These are phyloP conservation scores for Pezicula carpinea DNA, from an alignment of 2,329 filamentous ascomycete species.

Conservation along the genomic window DNA sequence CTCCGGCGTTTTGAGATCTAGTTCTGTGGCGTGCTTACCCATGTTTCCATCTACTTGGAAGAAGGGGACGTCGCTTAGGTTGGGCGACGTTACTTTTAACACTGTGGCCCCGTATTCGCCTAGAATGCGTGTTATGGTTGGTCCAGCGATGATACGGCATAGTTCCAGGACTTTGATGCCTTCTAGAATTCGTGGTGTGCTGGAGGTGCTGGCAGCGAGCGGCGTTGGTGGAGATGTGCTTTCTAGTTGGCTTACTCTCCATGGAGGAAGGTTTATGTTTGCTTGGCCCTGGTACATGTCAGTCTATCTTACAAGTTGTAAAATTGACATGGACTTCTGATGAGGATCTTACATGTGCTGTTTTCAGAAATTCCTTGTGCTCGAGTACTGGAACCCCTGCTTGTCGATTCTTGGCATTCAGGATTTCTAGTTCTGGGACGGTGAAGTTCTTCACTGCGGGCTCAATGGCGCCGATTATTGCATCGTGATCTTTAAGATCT, in stretches of 20 bases:
- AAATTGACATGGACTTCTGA: background rate
- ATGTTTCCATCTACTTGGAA: conserved; percentile 67
- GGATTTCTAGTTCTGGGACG: conserved; percentile 48
- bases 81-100: conserved; percentile 61
- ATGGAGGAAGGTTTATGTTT: conserved; percentile 36
- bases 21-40: conserved; percentile 59
- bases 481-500: conserved; percentile 54
- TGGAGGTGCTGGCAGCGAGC: conserved; percentile 25
- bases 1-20: conserved; percentile 52
- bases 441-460: conserved; percentile 51
- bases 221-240: conserved; percentile 36
- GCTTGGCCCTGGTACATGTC: conserved; percentile 30
- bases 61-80: conserved; percentile 62
- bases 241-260: conserved; percentile 46
- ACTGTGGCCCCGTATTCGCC: conserved; percentile 70
- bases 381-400: conserved; percentile 57
- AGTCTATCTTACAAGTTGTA: background rate
- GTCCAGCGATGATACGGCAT: conserved; percentile 69
- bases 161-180: conserved; percentile 70
- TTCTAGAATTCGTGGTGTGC: conserved; percentile 31
- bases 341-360: conserved; percentile 41
- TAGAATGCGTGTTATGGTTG: conserved; percentile 61
- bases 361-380: conserved; percentile 53
- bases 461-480: conserved; percentile 57
- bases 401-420: conserved; percentile 52